A percentile compares a stretch with the other conserved stretches of the same genome.
Conservation (phyloP, 2,329 filamentous ascomycete species). For the Trichoderma atrobrunneum region DNA sequence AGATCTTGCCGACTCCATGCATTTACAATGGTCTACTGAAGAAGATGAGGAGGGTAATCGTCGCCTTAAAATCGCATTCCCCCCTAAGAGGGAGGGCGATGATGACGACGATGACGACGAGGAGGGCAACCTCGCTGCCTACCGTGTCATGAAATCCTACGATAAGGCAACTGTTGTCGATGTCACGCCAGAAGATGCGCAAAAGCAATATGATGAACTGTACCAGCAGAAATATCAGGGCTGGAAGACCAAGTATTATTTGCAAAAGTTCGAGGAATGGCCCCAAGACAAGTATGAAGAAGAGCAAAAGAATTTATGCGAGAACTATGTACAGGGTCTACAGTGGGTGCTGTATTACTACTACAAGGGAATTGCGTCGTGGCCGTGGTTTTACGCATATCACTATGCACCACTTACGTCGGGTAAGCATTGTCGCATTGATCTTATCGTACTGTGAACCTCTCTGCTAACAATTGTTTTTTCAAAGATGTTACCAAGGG, state of each 20-base stretch:
- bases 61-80: slow-evolving; percentile 51
- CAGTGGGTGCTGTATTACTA: slow-evolving; percentile 99
- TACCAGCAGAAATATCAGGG: slow-evolving; percentile 86
- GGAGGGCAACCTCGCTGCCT: slow-evolving; percentile 80
- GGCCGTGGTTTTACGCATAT: slow-evolving; percentile 97
- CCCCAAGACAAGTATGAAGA: slow-evolving; percentile 69
- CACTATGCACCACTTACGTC: slow-evolving; percentile 98
- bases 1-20: slow-evolving; percentile 67
- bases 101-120: slow-evolving; percentile 66
- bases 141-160: slow-evolving; percentile 83
- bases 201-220: slow-evolving; percentile 74
- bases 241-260: slow-evolving; percentile 96
- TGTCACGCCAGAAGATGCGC: slow-evolving; percentile 72
- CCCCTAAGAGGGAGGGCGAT: slow-evolving; percentile 52
- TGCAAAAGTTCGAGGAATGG: slow-evolving; percentile 85
- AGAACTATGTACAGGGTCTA: slow-evolving; percentile 96
- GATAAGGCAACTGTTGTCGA: slow-evolving; percentile 87
- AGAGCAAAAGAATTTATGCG: slow-evolving; percentile 76
- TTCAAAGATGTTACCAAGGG: slow-evolving; percentile 80
- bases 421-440: slow-evolving; percentile 43
- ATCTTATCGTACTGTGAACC: neutral
- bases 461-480: slow-evolving; percentile 24
- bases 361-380: slow-evolving; percentile 93
- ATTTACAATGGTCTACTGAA: slow-evolving; percentile 56
- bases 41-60: slow-evolving; percentile 56